These are phyloP conservation scores for Odonthalia washingtoniensis DNA, from an alignment of 31 red algal genomes.

Conservation along the genomic window DNA sequence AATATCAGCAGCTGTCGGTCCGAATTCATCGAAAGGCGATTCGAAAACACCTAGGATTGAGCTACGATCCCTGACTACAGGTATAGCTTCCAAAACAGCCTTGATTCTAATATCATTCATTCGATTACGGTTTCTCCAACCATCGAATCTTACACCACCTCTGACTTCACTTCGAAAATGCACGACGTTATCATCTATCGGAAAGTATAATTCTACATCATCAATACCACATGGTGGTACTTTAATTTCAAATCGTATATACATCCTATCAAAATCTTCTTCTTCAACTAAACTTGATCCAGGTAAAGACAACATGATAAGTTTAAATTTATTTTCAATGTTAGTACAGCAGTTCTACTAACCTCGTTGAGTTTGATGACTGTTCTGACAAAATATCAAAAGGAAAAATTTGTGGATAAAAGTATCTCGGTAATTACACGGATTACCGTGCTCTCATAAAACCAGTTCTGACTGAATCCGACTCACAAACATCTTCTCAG, in stretches of 20 bases:
- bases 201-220: conserved; percentile 65
- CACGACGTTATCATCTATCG: conserved; percentile 51
- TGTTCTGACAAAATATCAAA: conserved; percentile 67
- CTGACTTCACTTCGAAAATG: conserved; percentile 56
- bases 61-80: conserved; percentile 50
- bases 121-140: conserved; percentile 41
- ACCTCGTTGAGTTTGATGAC: conserved; percentile 65
- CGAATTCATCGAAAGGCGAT: conserved; percentile 68
- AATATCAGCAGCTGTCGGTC: conserved; percentile 58
- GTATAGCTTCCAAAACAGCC: conserved; percentile 30
- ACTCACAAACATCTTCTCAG: conserved; percentile 39
- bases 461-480: conserved; percentile 60
- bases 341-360: conserved; percentile 40
- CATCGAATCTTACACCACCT: conserved; percentile 36
- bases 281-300: background rate
- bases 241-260: conserved; percentile 56
- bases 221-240: conserved; percentile 14
- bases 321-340: background rate
- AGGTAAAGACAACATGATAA: background rate
- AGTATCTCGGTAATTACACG: conserved; percentile 67
- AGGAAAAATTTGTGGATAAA: conserved; percentile 46
- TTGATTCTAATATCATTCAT: conserved; percentile 24
- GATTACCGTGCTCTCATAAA: conserved; percentile 50
- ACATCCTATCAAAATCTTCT: background rate
- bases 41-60: conserved; percentile 49